Base-by-base conservation (phyloP, 176 grass and related monocot genomes). In the Phragmites australis region DNA sequence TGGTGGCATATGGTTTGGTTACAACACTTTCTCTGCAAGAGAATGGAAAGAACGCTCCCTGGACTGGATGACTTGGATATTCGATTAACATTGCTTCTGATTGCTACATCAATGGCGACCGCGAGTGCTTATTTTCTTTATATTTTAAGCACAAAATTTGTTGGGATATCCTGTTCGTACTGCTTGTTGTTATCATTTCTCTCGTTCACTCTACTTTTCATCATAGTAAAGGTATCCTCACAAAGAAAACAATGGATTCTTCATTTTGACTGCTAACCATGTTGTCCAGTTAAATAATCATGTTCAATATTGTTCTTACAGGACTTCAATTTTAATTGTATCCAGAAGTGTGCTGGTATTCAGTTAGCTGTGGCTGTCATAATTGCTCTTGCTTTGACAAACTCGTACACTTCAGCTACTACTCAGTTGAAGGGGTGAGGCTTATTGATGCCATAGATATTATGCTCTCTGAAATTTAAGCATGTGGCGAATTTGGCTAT, bases 71-170 rank as follows among this genome's bases (percentile, higher is more conserved):
- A 91, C 62, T 78, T 74, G 68, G 88, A 94, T 89, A 58, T 83
- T 81, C 84, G 70, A n/a, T 77, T 94, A 49, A 86, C 87, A 46
- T 82, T 97, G 81, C 81, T 94, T 87, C 77, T 85, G 47, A 60
- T 74, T 16, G 88, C 95, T 25, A 94, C 95, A 82, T 94, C 95
- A 13, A 70, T 98, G 92, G 95, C 95, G 18, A 90, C 92, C 67
- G 89, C 95, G 0, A 94, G 95, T 69, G 86, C 92, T 75, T 97
- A 93, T 93, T 97, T 97, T 70, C 87, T 97, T 51, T 97, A 90
- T 30, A 71, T 97, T 58, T 76, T 97, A 49, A 94, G 70, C 63
- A 93, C 92, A 29, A 91, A 87, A 75, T 97, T 97, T 83, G 83
- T 89, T 21, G 92, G 95, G 83, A 83, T 90, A 29, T 89, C 91